Evolutionary conservation across 129 eudicot species (phyloP), one percentile per base, ranked within the genome.

Genomic region (Smallanthus sonchifolius): DNA sequence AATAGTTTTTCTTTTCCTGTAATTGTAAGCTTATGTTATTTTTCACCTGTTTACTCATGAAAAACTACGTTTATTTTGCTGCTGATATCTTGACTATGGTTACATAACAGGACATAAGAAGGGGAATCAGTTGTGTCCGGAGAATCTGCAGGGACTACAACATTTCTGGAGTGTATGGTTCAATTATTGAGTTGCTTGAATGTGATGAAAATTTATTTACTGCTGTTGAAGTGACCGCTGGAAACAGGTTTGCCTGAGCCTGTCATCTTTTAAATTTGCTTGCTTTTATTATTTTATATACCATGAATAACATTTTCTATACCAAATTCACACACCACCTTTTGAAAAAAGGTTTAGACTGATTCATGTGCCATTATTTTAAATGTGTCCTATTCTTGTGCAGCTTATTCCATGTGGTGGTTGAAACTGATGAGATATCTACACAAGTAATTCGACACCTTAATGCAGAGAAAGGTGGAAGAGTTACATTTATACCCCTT

Each of bases 401-500:
- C 99, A 95, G 99, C 86, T 85, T 95, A 77, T 95, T 88, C 69
- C 99, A 95, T 64, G 97, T 95, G 72, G 99, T 95, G 80, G 99
- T 95, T 84, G 87, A 85, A 69, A 75, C 79, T 78, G 97, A 95
- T 84, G 96, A 95, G 39, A 91, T 86, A 66, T 92, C 97, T 55
- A 94, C 99, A 36, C 82, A 75, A 74, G 93, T 94, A 35, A 94
- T 90, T 83, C 80, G 96, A 78, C 93, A 90, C 60, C 93, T 94
- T 24, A 94, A 91, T 83, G 87, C 91, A 43, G 85, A 77, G 61
- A 90, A 90, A 85, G 96, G 97, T 74, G 97, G 99, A 9, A 87
- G 97, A 76, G 99, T 91, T 75, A 95, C 99, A 34, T 95, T 95
- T 79, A 92, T 95, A 78, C 99, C 99, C 35, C 77, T 95, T 79